Evolutionary conservation across 2,329 filamentous ascomycete species (phyloP), one percentile per base, ranked within the genome.

Genomic region (Fusarium foetens): DNA sequence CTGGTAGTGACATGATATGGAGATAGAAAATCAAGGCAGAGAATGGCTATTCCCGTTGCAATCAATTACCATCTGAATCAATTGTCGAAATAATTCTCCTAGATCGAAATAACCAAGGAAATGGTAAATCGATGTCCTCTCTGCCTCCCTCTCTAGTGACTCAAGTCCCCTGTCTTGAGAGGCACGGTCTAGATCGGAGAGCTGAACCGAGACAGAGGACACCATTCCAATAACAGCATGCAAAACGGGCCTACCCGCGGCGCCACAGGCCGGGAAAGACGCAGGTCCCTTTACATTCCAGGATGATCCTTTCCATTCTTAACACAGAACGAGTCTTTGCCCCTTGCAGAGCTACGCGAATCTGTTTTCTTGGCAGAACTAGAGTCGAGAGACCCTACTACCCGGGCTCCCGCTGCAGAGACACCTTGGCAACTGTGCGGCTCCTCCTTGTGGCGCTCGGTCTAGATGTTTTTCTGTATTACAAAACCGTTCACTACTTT

Each of bases 211-310:
- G 25, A 38, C n/a, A n/a, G 33, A 23, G 8, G 23, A 27, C 7
- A 33, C 45, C 29, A 57, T 42, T 25, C 48, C 31, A 38, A 17
- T 33, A 21, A 19, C 21, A 4, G 21, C 12, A 4, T 29, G 21
- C 25, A 42, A 42, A 64, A 23, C 49, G 63, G 63, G 60, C 36
- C 42, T 49, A 58, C 63, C 63, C 63, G 60, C 19, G 25, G 33
- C 42, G 45, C 43, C n/a, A 58, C 58, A 25, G 6, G n/a, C 21
- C 14, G 19, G 31, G 14, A 25, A 31, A 21, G 17, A 38, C 21
- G 23, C 38, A 27, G 14, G 27, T 25, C n/a, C 23, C 1, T 42
- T 10, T 21, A 17, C 63, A 65, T 65, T 66, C 60, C 60, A 33
- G 31, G 17, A 29, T 12, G 42, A 65, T 65, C 60, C 11, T 31